Evolutionary conservation across 768 basidiomycete species (phyloP).

Genomic region (Podaxis mareebaensis): DNA sequence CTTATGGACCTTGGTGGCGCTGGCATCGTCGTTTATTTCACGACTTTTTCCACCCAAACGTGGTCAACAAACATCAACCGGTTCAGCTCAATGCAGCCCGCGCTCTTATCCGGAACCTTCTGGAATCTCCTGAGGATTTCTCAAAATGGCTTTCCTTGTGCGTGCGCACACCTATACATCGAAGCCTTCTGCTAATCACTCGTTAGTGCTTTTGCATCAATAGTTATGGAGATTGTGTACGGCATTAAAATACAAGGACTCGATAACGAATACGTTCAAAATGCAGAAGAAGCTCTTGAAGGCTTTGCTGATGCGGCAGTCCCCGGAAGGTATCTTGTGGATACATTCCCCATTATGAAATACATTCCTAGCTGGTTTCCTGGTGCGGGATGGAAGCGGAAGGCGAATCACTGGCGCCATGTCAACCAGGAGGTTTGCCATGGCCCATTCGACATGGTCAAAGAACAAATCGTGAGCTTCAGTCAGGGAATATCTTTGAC

Average conservation of each 20-base stretch:
- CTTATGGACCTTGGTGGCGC: constrained; percentile 15
- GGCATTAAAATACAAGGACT: neutral
- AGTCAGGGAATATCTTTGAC: neutral
- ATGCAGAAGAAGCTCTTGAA: constrained; percentile 26
- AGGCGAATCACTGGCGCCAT: neutral
- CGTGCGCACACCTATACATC: neutral
- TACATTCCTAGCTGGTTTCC: constrained; percentile 1
- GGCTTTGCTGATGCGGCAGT: constrained; percentile 23
- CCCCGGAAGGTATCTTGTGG: constrained; percentile 33
- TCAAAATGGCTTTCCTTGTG: neutral
- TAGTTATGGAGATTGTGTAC: constrained; percentile 23
- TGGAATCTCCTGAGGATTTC: constrained; percentile 14
- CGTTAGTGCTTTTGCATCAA: constrained; percentile 13
- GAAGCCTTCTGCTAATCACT: neutral
- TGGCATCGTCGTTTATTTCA: constrained; percentile 16
- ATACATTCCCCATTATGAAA: constrained; percentile 20
- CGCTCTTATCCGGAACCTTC: constrained; percentile 6
- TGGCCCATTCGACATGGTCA: constrained; percentile 1
- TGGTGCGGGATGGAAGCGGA: neutral
- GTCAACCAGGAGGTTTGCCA: neutral
- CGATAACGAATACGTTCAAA: constrained; percentile 22
- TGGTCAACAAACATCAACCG: constrained; percentile 6
- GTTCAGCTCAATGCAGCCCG: constrained; percentile 1
- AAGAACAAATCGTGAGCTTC: constrained; percentile 8
- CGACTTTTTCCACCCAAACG: constrained; percentile 15